These are phyloP conservation scores for Aspergillus fijiensis DNA, from an alignment of 2,329 filamentous ascomycete genomes.

Conservation along the genomic window DNA sequence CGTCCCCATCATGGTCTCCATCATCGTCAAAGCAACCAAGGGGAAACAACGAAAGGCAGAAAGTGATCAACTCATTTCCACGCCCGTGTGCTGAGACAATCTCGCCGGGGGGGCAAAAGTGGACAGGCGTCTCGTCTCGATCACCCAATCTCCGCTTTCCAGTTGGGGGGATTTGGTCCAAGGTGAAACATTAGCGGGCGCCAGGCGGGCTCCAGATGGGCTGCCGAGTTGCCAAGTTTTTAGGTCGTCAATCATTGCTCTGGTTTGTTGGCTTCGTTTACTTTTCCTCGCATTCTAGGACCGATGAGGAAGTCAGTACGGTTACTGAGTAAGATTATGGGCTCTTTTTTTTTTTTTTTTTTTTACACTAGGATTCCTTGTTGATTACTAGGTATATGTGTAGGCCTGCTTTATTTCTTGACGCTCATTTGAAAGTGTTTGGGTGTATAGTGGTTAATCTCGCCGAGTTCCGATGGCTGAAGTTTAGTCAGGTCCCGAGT, in stretches of 20 bases:
- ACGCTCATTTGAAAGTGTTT: neutral
- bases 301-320: neutral
- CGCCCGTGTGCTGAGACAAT: neutral
- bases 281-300: neutral
- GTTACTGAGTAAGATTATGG: too few species aligned
- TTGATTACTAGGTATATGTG: too few species aligned
- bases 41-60: neutral
- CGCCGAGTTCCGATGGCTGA: neutral
- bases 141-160: conserved; percentile 3
- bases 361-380: too few species aligned
- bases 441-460: neutral
- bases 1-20: neutral
- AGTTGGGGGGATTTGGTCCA: conserved; percentile 2
- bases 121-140: neutral
- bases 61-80: neutral
- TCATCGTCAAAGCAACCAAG: neutral
- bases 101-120: neutral
- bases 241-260: conserved; percentile 3
- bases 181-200: conserved; percentile 23
- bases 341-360: too few species aligned
- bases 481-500: too few species aligned
- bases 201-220: conserved; percentile 6
- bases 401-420: too few species aligned
- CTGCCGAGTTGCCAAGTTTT: conserved; percentile 9
- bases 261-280: neutral